Evolutionary conservation across 805 yeast genomes (phyloP), one percentile per base, ranked within the genome.

Genomic region (Yarrowia bubula): DNA sequence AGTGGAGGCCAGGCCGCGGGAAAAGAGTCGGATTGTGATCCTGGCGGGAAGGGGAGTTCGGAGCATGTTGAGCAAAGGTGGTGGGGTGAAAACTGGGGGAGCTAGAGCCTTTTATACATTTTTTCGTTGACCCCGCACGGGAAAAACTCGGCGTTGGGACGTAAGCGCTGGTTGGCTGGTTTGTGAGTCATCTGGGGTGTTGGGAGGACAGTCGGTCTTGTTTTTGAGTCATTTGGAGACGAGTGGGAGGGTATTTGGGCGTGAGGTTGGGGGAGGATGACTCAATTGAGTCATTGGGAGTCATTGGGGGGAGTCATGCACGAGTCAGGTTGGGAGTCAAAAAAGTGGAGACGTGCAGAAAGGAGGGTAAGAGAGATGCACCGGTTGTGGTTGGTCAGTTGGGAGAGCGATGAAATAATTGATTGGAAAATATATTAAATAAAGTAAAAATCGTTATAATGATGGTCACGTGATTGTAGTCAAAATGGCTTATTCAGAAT

Each of bases 51-150:
- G 28, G 7, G 4, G 28, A 22, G 22, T 28, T 55, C 61, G 47
- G 11, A 55, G 38, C 46, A 55, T 55, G 60, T 14, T 18, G 9
- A 3, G 14, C 9, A 10, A n/a, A n/a, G 46, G 22, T 37, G 43
- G 22, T 51, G 43, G 60, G 60, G n/a, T 32, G 39, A 11, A 17
- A 13, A 10, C 7, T 14, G 47, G 37, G 17, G 61, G 9, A 3
- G 11, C 3, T 31, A 22, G 22, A 39, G 47, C 47, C 38, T 38
- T 41, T 28, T 55, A 55, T 55, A 55, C 38, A 15, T 13, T 28
- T 55, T 55, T 55, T 55, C 17, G 47, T 55, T 55, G 46, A 39
- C 61, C 61, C 61, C 61, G 47, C 46, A 35, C 28, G 28, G 28
- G 5, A 39, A 33, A n/a, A n/a, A n/a, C n/a, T n/a, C n/a, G n/a